Base-by-base conservation (phyloP, 257 asterid genomes). In the Thymus mandschuricus region DNA sequence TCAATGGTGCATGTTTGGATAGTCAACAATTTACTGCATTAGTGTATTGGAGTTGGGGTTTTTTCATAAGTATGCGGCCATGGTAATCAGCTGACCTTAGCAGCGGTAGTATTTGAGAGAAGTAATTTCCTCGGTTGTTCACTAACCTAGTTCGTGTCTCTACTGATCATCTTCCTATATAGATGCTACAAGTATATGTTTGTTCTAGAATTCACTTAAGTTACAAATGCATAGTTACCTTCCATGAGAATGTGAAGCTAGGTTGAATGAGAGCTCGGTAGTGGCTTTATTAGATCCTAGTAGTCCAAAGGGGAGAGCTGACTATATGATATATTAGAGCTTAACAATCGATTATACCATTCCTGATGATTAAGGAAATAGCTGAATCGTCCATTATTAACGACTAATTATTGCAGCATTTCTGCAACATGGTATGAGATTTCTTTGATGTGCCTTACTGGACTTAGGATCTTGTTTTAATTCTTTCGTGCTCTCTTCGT, bases 31-130 rank as follows among this genome's bases (percentile, higher is more conserved):
- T 74, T 64, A 40, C 54, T 69, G 58, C 63, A 49, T 66, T 48
- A 54, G 64, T 55, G 64, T 44, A 65, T 44, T 73, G 28, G 6
- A 48, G 38, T 68, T 72, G 55, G 44, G 48, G 34, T 72, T 61
- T 38, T 57, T 10, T 50, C 41, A 7, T 7, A n/a, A n/a, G n/a
- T n/a, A n/a, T 29, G 34, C 44, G 13, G 67, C 66, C 69, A 56
- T 50, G 74, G 55, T 65, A 55, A 12, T 63, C 74, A 64, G 59
- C 56, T 44, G 27, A 59, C n/a, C 38, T 31, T 50, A 45, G 68
- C 61, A 55, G 30, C 28, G n/a, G n/a, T n/a, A n/a, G n/a, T 65
- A 60, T 50, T 40, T 68, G 35, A 38, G 66, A n/a, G n/a, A n/a
- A 10, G 60, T 51, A 71, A 57, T 29, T 38, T 49, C 28, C 27